Evolutionary conservation across 371 early-diverging fungal genomes (phyloP).

Genomic region (Rhizopus delemar): DNA sequence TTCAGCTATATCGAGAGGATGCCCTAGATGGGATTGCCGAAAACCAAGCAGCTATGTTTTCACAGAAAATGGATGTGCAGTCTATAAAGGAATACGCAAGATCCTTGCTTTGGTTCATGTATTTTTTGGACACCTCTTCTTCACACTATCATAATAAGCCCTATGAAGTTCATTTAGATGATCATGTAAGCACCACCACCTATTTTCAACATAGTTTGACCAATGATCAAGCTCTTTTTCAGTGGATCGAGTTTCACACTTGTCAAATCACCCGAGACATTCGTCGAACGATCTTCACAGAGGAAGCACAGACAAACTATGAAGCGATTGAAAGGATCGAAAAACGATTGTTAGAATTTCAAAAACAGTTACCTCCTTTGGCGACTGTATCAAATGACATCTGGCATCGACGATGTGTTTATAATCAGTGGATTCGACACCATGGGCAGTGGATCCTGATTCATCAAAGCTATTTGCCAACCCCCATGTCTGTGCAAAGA

Average conservation of each 20-base stretch:
- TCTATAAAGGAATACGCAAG: conserved; percentile 33
- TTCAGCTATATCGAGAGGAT: conserved; percentile 40
- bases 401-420: conserved; percentile 40
- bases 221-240: conserved; percentile 36
- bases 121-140: conserved; percentile 45
- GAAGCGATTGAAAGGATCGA: conserved; percentile 45
- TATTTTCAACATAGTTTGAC: conserved; percentile 18
- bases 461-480: conserved; percentile 49
- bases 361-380: conserved; percentile 22
- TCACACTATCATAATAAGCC: conserved; percentile 51
- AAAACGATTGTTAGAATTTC: conserved; percentile 25
- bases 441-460: conserved; percentile 54
- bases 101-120: conserved; percentile 47
- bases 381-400: conserved; percentile 1
- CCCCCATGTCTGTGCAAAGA: conserved; percentile 40
- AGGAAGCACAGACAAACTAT: conserved; percentile 31
- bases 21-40: conserved; percentile 22
- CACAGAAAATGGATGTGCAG: conserved; percentile 8
- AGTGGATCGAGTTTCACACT: conserved; percentile 38
- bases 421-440: conserved; percentile 42
- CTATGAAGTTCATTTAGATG: conserved; percentile 40
- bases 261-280: conserved; percentile 49
- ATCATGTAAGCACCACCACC: conserved; percentile 30
- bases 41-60: conserved; percentile 14
- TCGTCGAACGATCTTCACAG: conserved; percentile 42